Conservation (phyloP, 345 rosid genomes). For the Salix udensis region DNA sequence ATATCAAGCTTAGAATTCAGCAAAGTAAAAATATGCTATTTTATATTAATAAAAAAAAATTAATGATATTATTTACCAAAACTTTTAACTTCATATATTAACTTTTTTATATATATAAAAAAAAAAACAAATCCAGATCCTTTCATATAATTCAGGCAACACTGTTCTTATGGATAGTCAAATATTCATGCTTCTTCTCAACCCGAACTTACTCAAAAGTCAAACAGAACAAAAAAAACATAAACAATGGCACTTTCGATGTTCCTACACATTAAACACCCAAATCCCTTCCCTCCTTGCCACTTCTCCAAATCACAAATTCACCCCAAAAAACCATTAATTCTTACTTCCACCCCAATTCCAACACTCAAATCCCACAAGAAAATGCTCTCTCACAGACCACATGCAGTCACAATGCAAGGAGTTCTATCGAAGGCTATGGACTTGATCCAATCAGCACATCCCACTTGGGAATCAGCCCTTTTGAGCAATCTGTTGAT, state of each 20-base stretch:
- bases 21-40: no score
- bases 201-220: not conserved
- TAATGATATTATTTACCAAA: no score
- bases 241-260: constrained; percentile 46
- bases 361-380: not conserved
- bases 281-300: constrained; percentile 12
- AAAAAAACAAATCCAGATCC: no score
- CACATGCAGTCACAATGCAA: constrained; percentile 35
- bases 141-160: no score
- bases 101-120: no score
- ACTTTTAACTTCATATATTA: no score
- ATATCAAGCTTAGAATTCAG: rapidly evolving
- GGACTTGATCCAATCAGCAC: constrained; percentile 47
- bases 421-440: constrained; percentile 52
- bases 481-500: constrained; percentile 68
- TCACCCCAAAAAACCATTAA: constrained; percentile 10
- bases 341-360: constrained; percentile 2
- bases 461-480: constrained; percentile 82
- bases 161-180: not conserved
- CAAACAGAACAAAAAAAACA: not conserved
- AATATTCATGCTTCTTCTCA: not conserved
- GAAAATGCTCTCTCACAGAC: constrained; percentile 30
- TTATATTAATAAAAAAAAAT: no score
- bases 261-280: constrained; percentile 23
- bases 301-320: constrained; percentile 5